Evolutionary conservation across 352 stramenopile genomes (phyloP).

Genomic region (Globisporangium orthogonon): DNA sequence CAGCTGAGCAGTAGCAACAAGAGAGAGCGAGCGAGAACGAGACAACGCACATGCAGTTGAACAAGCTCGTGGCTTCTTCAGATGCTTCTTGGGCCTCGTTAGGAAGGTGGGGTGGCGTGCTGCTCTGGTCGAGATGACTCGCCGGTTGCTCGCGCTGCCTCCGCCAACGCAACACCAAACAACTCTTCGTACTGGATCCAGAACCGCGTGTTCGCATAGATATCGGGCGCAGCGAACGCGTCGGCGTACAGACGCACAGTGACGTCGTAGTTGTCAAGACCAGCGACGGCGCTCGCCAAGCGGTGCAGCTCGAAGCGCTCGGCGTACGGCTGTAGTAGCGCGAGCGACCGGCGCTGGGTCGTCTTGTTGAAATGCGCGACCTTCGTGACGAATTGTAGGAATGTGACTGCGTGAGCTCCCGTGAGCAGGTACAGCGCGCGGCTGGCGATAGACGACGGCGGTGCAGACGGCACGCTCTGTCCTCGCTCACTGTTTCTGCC

Average conservation of each 20-base stretch:
- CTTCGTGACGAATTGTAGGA: conserved; percentile 69
- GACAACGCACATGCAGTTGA: not conserved
- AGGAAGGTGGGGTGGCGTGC: too few relatives aligned
- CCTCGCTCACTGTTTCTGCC: not conserved
- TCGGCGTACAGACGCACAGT: conserved; percentile 30
- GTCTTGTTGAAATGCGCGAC: conserved; percentile 52
- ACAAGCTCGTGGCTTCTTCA: not conserved
- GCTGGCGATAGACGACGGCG: conserved; percentile 17
- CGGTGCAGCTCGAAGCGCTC: conserved; percentile 41
- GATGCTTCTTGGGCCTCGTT: not conserved
- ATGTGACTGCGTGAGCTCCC: conserved; percentile 39
- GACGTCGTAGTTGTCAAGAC: conserved; percentile 34
- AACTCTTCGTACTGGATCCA: conserved; percentile 50
- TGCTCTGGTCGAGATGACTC: not conserved
- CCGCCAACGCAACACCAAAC: conserved; percentile 28
- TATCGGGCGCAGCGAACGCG: conserved; percentile 17
- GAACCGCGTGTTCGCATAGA: conserved; percentile 26
- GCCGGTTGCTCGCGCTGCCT: conserved; percentile 9
- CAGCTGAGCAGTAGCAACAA: not conserved
- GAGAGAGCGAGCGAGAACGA: not conserved
- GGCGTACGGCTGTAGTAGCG: conserved; percentile 36
- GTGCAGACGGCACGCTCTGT: not conserved
- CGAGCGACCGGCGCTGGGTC: conserved; percentile 38
- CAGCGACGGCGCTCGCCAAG: conserved; percentile 35
- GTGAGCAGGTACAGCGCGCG: conserved; percentile 54